Evolutionary conservation across 2,329 filamentous ascomycete species (phyloP), one percentile per base, ranked within the genome.

Genomic region (Colletotrichum horii): DNA sequence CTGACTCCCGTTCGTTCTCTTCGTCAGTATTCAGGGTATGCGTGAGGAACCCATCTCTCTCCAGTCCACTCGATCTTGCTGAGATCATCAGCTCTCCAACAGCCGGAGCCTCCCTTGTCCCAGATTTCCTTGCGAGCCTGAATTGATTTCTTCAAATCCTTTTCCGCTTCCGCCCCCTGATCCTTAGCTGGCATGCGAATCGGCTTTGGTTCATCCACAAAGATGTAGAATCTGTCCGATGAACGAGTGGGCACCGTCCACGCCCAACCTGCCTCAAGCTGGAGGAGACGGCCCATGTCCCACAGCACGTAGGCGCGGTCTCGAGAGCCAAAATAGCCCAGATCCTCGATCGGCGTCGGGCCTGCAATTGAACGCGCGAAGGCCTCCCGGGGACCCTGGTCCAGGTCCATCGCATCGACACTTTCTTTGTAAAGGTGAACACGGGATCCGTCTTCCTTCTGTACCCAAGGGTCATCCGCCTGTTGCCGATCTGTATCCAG

Each of bases 381-480:
- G 11, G 43, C 43, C 43, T 12, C n/a, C n/a, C 43, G 19, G 0
- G 43, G 43, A 2, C 43, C 43, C 3, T 0, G n/a, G 0, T 48
- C 1, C 2, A 48, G 2, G 43, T 48, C 43, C 43, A 48, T 48
- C 0, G n/a, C 43, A 2, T 48, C 19, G 1, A 48, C 43, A 2
- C 38, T n/a, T n/a, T n/a, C n/a, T n/a, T n/a, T n/a, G n/a, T n/a
- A n/a, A n/a, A n/a, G n/a, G n/a, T n/a, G n/a, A n/a, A n/a, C n/a
- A n/a, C n/a, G n/a, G n/a, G n/a, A n/a, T n/a, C 43, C 43, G 1
- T 14, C 2, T 8, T 52, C 0, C 0, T 52, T 14, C 6, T 0
- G 43, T 3, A 52, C 1, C 43, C 43, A 52, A 0, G 19, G 43
- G 11, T 52, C 43, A 6, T 48, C 43, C 6, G 43, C 43, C 43